Evolutionary conservation across 208 protist species (phyloP), one percentile per base, ranked within the genome.

Genomic region (Strigomonas culicis): DNA sequence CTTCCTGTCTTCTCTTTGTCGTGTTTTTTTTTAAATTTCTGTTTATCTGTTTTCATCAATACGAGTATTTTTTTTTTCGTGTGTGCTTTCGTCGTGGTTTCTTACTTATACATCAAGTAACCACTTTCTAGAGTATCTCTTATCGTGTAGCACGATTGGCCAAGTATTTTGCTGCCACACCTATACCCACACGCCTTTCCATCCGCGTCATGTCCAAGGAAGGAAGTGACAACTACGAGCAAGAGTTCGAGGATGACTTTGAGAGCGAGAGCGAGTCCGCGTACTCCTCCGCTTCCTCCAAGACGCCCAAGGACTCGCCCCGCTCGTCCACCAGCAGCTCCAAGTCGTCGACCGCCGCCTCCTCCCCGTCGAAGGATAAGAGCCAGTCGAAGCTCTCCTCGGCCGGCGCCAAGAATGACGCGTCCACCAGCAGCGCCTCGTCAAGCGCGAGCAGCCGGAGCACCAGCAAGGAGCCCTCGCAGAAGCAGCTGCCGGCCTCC

Each of bases 201-300:
- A 39, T 68, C 2, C 30, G 63, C 13, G 36, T 47, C 28, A 47
- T 32, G 25, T 2, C 61, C 24, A 51, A 68, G 22, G 56, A 55
- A 3, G 62, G 50, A 51, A 53, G 61, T 30, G 69, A 63, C 17
- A 27, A 57, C 30, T 82, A 82, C 66, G 56, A 27, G 19, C 68
- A 78, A 27, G 74, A 72, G 10, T 79, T 75, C 53, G 65, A 75
- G 27, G 74, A 79, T 53, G 74, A 79, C 44, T 82, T 82, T 49
- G 77, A 82, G 50, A 75, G 62, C 53, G 67, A 64, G 19, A 47
- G 34, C 57, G 46, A 25, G 1, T 70, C 70, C 25, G 17, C 52
- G 4, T 58, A 34, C 52, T 58, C 52, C 25, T 58, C 52, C 4
- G 52, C 52, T 2, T 58, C 52, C 21, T 58, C 52, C 52, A 21